Percentiles rank a stretch among this genome's conserved stretches.
Conservation (phyloP, 2,329 filamentous ascomycete genomes). For the Aurifilum marmelostoma region DNA sequence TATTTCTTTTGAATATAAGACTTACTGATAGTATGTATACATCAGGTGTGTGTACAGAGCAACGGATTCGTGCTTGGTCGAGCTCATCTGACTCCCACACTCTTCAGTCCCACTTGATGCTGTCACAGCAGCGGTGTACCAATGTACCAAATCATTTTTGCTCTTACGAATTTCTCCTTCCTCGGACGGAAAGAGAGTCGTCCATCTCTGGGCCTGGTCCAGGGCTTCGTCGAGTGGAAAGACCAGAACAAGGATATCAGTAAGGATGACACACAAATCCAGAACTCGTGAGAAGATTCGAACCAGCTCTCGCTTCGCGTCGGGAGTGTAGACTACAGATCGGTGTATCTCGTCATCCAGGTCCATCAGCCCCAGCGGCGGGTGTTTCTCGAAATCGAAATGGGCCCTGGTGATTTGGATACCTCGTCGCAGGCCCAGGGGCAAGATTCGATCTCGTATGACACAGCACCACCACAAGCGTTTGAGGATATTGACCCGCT, state of each 20-base stretch:
- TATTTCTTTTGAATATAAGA: constrained; percentile 32
- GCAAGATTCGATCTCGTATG: constrained; percentile 52
- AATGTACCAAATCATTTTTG: constrained; percentile 43
- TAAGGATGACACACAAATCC: constrained; percentile 50
- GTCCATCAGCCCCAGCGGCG: constrained; percentile 46
- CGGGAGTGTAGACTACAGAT: constrained; percentile 49
- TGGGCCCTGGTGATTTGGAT: constrained; percentile 50
- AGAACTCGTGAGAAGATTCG: constrained; percentile 51
- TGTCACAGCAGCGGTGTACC: constrained; percentile 46
- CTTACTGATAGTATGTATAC: constrained; percentile 57
- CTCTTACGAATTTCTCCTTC: constrained; percentile 39
- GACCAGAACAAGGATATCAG: constrained; percentile 49
- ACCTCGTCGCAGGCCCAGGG: constrained; percentile 50
- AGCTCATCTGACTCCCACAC: constrained; percentile 40
- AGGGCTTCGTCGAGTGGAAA: constrained; percentile 47
- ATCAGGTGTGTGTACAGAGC: constrained; percentile 51
- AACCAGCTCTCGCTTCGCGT: constrained; percentile 49
- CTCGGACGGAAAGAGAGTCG: constrained; percentile 35
- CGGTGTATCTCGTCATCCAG: constrained; percentile 47
- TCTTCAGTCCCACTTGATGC: constrained; percentile 37
- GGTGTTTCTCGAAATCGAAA: constrained; percentile 43
- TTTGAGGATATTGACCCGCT: constrained; percentile 39
- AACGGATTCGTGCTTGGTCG: constrained; percentile 49
- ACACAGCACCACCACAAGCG: constrained; percentile 58
- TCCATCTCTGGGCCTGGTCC: not conserved